A percentile compares a stretch with the other conserved stretches of the same genome.
Evolutionary conservation across 768 basidiomycete genomes (phyloP).

Genomic region (Russula lepida): DNA sequence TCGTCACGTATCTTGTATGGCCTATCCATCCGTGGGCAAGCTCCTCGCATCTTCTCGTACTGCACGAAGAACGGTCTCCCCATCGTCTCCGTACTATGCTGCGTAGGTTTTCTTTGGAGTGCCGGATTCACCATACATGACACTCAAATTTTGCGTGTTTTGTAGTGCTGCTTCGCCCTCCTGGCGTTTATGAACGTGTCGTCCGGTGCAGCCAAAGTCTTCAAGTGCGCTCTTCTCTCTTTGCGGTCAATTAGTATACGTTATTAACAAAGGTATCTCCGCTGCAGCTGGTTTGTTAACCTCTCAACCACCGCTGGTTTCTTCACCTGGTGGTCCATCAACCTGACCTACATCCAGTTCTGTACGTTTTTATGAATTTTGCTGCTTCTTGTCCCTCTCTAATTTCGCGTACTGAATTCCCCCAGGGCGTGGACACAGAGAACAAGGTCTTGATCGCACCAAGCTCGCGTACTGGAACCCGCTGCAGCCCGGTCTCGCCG

Average conservation of each 20-base stretch:
- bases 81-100: conserved; percentile 28
- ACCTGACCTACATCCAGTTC: conserved; percentile 66
- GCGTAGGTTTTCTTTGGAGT: conserved; percentile 22
- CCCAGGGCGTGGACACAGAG: conserved; percentile 50
- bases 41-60: conserved; percentile 37
- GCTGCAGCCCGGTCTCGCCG: conserved; percentile 59
- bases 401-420: neutral
- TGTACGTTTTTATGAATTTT: conserved; percentile 32
- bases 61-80: conserved; percentile 48
- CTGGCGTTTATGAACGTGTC: conserved; percentile 61
- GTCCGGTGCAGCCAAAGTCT: conserved; percentile 46
- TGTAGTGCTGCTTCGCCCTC: conserved; percentile 34
- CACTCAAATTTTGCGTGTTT: conserved; percentile 6
- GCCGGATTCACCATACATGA: neutral
- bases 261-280: neutral
- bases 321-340: conserved; percentile 59
- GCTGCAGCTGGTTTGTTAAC: conserved; percentile 56
- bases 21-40: conserved; percentile 33
- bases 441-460: conserved; percentile 55
- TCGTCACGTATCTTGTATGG: conserved; percentile 37
- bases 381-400: no score
- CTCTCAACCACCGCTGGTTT: conserved; percentile 62
- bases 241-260: neutral
- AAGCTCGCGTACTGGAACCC: conserved; percentile 54
- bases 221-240: conserved; percentile 34